Evolutionary conservation across 345 rosid species (phyloP).

Genomic region (Eutrema heterophyllum): DNA sequence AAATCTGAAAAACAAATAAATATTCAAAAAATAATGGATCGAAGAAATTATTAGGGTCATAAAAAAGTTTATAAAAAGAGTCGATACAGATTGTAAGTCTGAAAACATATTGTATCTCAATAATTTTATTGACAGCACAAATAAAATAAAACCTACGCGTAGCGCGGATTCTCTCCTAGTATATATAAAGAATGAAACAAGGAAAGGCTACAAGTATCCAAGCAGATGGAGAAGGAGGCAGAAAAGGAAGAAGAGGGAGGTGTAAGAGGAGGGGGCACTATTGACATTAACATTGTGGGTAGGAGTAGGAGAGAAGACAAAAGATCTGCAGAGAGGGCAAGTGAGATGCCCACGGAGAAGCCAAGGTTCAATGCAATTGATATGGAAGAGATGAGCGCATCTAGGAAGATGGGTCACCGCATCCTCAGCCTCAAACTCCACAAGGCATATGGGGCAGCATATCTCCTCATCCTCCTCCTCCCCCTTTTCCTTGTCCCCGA

Average conservation of each 20-base stretch:
- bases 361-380: conserved; percentile 61
- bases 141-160: no score
- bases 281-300: not conserved
- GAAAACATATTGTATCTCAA: no score
- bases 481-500: conserved; percentile 30
- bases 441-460: conserved; percentile 67
- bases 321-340: conserved; percentile 75
- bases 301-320: conserved; percentile 27
- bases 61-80: no score
- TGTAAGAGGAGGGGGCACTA: not conserved
- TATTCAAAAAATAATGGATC: no score
- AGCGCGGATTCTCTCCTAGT: no score
- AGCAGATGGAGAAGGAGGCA: conserved; percentile 23
- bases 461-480: conserved; percentile 5
- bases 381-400: conserved; percentile 69
- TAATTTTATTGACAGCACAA: no score
- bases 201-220: conserved; percentile 16
- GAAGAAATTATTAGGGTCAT: no score
- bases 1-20: no score
- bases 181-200: conserved; percentile 12
- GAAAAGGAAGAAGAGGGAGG: conserved; percentile 10
- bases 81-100: no score
- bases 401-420: conserved; percentile 44
- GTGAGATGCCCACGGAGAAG: conserved; percentile 49
- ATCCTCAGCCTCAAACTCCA: conserved; percentile 47